phyloP scores from a whole-genome alignment of 345 rosid genomes.

The Nasturtium officinale region DNA sequence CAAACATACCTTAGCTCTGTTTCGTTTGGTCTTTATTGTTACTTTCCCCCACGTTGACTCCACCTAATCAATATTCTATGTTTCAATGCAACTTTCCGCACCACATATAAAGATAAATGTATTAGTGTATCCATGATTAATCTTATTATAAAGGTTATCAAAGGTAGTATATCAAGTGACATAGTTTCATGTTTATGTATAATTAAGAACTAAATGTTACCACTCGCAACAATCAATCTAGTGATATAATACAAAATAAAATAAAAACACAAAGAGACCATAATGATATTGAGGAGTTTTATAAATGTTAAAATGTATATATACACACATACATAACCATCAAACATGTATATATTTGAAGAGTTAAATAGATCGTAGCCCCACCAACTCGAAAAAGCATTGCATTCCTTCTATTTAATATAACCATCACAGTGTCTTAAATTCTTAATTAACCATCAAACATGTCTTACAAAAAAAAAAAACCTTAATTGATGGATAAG shows the following conservation, averaged over 20 bases:
- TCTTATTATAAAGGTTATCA: not conserved
- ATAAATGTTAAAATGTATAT: not conserved
- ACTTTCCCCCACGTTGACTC: conserved; percentile 32
- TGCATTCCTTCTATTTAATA: not conserved
- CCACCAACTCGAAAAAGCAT: not conserved
- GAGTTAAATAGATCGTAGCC: not conserved
- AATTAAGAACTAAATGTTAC: not conserved
- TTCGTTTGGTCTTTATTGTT: conserved; percentile 33
- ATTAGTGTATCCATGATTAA: conserved; percentile 9
- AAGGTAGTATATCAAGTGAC: not conserved
- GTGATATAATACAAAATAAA: not conserved
- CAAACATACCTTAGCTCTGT: conserved; percentile 16
- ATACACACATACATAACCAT: no score
- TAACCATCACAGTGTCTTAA: not conserved
- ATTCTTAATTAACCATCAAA: not conserved
- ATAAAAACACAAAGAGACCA: not conserved
- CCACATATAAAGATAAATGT: not conserved
- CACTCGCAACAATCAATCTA: not conserved
- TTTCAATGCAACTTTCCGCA: conserved; percentile 29
- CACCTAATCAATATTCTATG: conserved; percentile 27
- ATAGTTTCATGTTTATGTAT: not conserved
- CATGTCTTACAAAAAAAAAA: not conserved
- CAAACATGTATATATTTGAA: no score
- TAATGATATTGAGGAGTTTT: not conserved
- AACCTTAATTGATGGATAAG: not conserved